phyloP scores from a whole-genome alignment of 1,284 basidiomycete species.

The Caloboletus firmus region DNA sequence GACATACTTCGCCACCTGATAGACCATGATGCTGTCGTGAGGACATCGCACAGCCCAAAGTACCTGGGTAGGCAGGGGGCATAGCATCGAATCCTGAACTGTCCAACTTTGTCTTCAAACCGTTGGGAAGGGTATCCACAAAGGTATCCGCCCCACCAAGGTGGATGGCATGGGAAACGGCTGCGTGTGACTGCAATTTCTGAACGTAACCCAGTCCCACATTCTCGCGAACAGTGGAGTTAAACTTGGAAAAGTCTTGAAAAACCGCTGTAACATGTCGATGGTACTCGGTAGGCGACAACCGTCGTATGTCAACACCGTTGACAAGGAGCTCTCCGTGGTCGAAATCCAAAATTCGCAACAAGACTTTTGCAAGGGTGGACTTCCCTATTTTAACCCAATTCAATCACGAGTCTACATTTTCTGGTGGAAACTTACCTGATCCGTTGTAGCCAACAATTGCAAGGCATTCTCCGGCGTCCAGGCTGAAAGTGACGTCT shows the following conservation, averaged over 20 bases:
- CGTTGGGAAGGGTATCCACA: constrained; percentile 61
- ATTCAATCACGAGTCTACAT: constrained; percentile 7
- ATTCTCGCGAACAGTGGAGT: constrained; percentile 71
- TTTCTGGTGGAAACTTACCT: constrained; percentile 43
- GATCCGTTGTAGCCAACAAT: constrained; percentile 83
- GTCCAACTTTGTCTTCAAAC: constrained; percentile 66
- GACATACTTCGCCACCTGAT: constrained; percentile 73
- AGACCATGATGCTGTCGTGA: constrained; percentile 56
- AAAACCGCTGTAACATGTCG: constrained; percentile 73
- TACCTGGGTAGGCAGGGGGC: constrained; percentile 38
- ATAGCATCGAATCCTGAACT: constrained; percentile 55
- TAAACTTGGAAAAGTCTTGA: constrained; percentile 79
- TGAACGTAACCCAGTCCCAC: constrained; percentile 73
- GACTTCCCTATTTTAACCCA: constrained; percentile 61
- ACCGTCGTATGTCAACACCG: constrained; percentile 59
- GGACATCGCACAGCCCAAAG: constrained; percentile 23
- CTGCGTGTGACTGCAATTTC: constrained; percentile 49
- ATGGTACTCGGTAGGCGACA: constrained; percentile 69
- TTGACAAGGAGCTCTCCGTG: constrained; percentile 66
- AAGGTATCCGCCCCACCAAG: constrained; percentile 66
- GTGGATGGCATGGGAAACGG: constrained; percentile 59
- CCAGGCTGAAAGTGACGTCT: constrained; percentile 66
- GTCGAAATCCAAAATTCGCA: constrained; percentile 75
- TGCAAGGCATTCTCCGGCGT: constrained; percentile 75
- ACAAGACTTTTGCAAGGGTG: constrained; percentile 74